phyloP scores from a whole-genome alignment of 2,329 filamentous ascomycete genomes.

The Verticillium nubilum region DNA sequence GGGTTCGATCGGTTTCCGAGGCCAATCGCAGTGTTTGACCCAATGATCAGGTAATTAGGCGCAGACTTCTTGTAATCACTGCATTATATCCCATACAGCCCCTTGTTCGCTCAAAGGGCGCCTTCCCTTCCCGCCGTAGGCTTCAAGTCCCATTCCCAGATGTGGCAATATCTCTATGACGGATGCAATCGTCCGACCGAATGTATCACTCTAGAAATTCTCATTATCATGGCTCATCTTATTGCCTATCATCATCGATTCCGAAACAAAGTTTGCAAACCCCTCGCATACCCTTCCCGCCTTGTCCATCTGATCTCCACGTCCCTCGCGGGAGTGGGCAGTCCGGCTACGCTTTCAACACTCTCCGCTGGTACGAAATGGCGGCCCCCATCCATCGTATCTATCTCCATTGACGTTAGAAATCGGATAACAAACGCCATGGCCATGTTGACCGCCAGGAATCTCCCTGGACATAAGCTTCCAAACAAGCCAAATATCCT shows the following conservation, averaged over 20 bases:
- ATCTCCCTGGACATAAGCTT: constrained; percentile 7
- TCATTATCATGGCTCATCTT: background rate
- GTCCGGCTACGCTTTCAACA: background rate
- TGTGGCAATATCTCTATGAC: too few relatives aligned
- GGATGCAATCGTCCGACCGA: too few relatives aligned
- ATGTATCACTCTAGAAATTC: too few relatives aligned
- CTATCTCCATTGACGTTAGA: background rate
- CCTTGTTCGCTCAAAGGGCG: too few relatives aligned
- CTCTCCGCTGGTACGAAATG: background rate
- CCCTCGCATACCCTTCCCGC: constrained; percentile 1
- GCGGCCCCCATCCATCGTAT: background rate
- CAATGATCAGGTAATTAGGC: too few relatives aligned
- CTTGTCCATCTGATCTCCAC: background rate
- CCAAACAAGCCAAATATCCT: constrained; percentile 9
- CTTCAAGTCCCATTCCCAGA: too few relatives aligned
- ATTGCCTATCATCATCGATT: background rate
- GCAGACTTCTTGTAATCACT: too few relatives aligned
- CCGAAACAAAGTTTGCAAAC: background rate
- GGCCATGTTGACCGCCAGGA: constrained; percentile 7
- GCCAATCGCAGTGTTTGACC: too few relatives aligned
- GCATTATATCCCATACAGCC: too few relatives aligned
- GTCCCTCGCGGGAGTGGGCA: background rate
- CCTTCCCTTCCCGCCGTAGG: too few relatives aligned
- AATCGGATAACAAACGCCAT: constrained; percentile 2
- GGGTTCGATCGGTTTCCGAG: background rate